Conservation (phyloP, 768 basidiomycete species). For the Tylopilus felleus region DNA sequence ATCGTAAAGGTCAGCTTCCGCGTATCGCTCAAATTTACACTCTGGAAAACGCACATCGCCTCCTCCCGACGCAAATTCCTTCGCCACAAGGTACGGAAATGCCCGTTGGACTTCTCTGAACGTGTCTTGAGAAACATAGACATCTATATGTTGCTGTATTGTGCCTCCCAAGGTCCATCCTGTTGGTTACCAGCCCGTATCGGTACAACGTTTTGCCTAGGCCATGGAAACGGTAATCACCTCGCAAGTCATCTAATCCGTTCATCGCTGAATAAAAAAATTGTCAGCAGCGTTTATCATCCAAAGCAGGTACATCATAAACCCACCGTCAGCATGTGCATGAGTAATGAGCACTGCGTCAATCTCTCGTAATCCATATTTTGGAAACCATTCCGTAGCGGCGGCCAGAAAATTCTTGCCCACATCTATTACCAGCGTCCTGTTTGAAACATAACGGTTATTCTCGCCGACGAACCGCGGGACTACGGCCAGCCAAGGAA, state of each 20-base stretch:
- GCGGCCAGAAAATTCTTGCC: constrained; percentile 78
- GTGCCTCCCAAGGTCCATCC: constrained; percentile 69
- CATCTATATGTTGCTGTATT: constrained; percentile 70
- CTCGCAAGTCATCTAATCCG: constrained; percentile 85
- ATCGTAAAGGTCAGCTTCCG: constrained; percentile 3
- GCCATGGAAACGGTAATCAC: constrained; percentile 34
- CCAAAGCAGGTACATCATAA: not conserved
- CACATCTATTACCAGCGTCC: constrained; percentile 79
- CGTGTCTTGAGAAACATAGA: constrained; percentile 67
- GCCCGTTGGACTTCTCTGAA: constrained; percentile 62
- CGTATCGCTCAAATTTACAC: not conserved
- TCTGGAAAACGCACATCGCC: constrained; percentile 54
- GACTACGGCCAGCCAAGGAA: not conserved
- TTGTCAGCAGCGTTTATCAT: constrained; percentile 1
- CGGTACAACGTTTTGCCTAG: not conserved
- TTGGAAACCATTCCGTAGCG: constrained; percentile 59
- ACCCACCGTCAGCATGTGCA: constrained; percentile 75
- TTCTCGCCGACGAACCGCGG: constrained; percentile 3
- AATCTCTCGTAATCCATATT: constrained; percentile 67
- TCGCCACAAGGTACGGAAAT: constrained; percentile 80
- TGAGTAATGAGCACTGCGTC: constrained; percentile 83
- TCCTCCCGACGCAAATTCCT: constrained; percentile 74
- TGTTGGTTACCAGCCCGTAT: constrained; percentile 24
- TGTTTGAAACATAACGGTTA: constrained; percentile 24
- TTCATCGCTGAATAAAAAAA: constrained; percentile 63